These are phyloP conservation scores for Eutrema yunnanense DNA, from an alignment of 345 rosid species.

Conservation along the genomic window DNA sequence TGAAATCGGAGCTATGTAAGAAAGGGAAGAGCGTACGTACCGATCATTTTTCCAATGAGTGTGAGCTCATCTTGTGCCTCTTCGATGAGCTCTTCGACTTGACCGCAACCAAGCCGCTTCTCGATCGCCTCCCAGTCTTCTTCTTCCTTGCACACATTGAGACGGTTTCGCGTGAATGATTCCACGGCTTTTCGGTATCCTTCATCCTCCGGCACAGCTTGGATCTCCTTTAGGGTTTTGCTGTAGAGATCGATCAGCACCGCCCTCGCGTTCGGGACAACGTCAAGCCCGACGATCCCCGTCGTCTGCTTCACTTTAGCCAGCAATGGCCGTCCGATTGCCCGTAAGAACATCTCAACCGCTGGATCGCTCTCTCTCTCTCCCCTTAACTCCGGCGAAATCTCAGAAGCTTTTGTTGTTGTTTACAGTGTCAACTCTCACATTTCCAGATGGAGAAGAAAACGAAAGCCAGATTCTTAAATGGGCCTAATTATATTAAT, in stretches of 20 bases:
- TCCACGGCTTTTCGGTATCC: slow-evolving; percentile 97
- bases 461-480: background rate
- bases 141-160: slow-evolving; percentile 71
- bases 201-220: slow-evolving; percentile 90
- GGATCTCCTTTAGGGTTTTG: slow-evolving; percentile 93
- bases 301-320: slow-evolving; percentile 88
- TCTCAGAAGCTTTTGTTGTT: slow-evolving; percentile 15
- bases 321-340: slow-evolving; percentile 86
- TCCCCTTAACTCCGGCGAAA: no score
- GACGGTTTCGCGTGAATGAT: slow-evolving; percentile 75
- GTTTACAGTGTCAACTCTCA: slow-evolving; percentile 4
- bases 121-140: slow-evolving; percentile 87
- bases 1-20: background rate
- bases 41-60: slow-evolving; percentile 89
- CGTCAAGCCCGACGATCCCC: slow-evolving; percentile 93
- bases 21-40: slow-evolving; percentile 32
- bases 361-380: slow-evolving; percentile 9
- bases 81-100: slow-evolving; percentile 97
- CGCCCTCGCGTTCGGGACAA: slow-evolving; percentile 85
- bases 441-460: background rate
- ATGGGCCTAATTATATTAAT: background rate
- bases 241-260: slow-evolving; percentile 66
- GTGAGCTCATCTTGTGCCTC: slow-evolving; percentile 94
- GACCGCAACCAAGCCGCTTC: slow-evolving; percentile 86
- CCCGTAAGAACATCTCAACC: slow-evolving; percentile 62